phyloP scores from a whole-genome alignment of 148 eudicot genomes.

The Spergularia bocconei region DNA sequence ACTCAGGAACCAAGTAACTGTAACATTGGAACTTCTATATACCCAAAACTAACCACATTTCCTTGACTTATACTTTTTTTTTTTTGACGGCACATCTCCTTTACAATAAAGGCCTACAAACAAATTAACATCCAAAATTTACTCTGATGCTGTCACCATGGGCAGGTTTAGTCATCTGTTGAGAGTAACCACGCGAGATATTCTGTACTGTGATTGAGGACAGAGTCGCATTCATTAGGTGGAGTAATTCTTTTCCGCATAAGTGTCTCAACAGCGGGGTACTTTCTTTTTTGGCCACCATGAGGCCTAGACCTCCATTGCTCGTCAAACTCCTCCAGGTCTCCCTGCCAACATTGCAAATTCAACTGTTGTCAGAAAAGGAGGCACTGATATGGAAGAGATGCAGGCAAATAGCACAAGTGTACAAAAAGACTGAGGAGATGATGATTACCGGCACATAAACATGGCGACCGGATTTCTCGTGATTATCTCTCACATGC shows the following conservation, averaged over 20 bases:
- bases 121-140: background rate
- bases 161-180: conserved; percentile 16
- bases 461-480: conserved; percentile 62
- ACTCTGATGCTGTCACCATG: background rate
- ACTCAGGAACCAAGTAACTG: no score
- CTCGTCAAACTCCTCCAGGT: conserved; percentile 43
- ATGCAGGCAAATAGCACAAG: background rate
- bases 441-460: conserved; percentile 46
- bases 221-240: conserved; percentile 23
- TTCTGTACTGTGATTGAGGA: conserved; percentile 14
- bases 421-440: background rate
- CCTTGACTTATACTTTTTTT: no score
- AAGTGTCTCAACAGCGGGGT: conserved; percentile 33
- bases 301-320: conserved; percentile 33
- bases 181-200: conserved; percentile 41
- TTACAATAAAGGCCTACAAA: no score
- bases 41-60: no score
- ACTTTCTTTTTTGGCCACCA: conserved; percentile 39
- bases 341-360: conserved; percentile 27
- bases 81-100: no score
- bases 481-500: conserved; percentile 92
- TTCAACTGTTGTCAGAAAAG: no score
- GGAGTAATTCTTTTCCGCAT: conserved; percentile 40
- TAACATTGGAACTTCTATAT: no score
- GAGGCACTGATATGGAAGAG: background rate